A percentile compares a stretch with the other conserved stretches of the same genome.
Conservation (phyloP, 1,284 basidiomycete genomes). For the Cutaneotrichosporon sp. region DNA sequence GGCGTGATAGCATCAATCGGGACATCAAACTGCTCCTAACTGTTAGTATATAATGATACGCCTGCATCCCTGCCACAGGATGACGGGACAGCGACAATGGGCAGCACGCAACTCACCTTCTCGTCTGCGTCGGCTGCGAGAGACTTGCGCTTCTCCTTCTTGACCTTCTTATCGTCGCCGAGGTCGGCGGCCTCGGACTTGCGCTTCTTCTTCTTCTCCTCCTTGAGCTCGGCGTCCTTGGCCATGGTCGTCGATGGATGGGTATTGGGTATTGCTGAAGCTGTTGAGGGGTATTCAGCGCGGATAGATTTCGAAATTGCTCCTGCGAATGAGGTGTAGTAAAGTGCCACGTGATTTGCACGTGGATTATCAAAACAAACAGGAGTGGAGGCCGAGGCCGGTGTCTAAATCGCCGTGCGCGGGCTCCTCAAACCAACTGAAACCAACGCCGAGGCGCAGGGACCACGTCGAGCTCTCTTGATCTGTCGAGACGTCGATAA, state of each 20-base stretch:
- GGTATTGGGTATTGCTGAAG: neutral
- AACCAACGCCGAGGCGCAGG: too few species aligned
- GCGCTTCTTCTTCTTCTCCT: constrained; percentile 51
- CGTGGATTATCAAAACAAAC: neutral
- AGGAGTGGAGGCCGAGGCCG: too few species aligned
- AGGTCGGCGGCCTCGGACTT: constrained; percentile 47
- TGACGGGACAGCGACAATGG: too few species aligned
- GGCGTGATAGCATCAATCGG: constrained; percentile 78
- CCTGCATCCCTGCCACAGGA: too few species aligned
- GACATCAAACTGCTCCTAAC: constrained; percentile 54
- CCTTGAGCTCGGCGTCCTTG: constrained; percentile 45
- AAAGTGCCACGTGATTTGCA: neutral
- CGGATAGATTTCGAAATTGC: constrained; percentile 4
- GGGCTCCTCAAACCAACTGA: too few species aligned
- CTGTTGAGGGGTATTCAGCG: too few species aligned
- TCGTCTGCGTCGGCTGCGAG: constrained; percentile 38
- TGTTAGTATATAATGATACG: neutral
- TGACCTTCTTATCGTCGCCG: constrained; percentile 45
- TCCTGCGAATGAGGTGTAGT: neutral
- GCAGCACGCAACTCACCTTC: constrained; percentile 13
- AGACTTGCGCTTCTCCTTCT: constrained; percentile 51
- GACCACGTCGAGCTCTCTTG: too few species aligned
- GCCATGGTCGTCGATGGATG: constrained; percentile 36
- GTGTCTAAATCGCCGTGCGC: too few species aligned
- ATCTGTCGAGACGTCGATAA: neutral